Evolutionary conservation across 108 stramenopile genomes (phyloP).

Genomic region (Skeletonema grethae): DNA sequence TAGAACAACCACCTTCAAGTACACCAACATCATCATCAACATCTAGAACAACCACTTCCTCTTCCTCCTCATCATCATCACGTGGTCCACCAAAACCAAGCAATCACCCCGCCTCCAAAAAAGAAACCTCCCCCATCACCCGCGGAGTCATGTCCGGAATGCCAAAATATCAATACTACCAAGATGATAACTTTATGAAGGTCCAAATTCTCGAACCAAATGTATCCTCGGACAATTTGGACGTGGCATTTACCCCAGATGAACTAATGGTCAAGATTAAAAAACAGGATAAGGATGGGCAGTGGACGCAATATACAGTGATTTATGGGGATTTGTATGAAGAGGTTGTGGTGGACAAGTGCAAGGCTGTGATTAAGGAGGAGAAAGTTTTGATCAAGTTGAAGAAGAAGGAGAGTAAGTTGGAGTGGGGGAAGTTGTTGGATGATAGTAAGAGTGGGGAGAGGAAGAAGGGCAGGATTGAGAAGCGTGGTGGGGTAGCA

Average conservation of each 20-base stretch:
- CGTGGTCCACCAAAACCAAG: slow-evolving; percentile 7
- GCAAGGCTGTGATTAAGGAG: slow-evolving; percentile 65
- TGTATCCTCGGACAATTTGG: slow-evolving; percentile 57
- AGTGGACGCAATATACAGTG: slow-evolving; percentile 59
- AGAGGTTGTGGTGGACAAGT: slow-evolving; percentile 61
- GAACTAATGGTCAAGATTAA: slow-evolving; percentile 63
- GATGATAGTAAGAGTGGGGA: slow-evolving; percentile 44
- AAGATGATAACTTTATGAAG: slow-evolving; percentile 79
- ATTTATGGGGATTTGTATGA: slow-evolving; percentile 82
- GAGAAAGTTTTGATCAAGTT: slow-evolving; percentile 87
- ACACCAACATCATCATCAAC: neutral
- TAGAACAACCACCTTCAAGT: neutral
- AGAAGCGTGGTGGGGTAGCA: slow-evolving; percentile 1
- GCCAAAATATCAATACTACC: slow-evolving; percentile 95
- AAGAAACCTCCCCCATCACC: slow-evolving; percentile 9
- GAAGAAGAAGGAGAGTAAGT: slow-evolving; percentile 59
- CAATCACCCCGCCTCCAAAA: slow-evolving; percentile 10
- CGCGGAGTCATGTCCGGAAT: slow-evolving; percentile 33
- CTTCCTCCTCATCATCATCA: neutral
- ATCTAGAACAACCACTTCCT: neutral
- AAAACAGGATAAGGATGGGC: slow-evolving; percentile 36
- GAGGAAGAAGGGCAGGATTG: slow-evolving; percentile 29
- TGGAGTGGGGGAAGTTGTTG: slow-evolving; percentile 83
- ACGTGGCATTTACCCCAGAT: slow-evolving; percentile 64
- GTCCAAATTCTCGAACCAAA: slow-evolving; percentile 84